Evolutionary conservation across 75 land plant genomes (phyloP).

Genomic region (Adiantum capillusveneris): DNA sequence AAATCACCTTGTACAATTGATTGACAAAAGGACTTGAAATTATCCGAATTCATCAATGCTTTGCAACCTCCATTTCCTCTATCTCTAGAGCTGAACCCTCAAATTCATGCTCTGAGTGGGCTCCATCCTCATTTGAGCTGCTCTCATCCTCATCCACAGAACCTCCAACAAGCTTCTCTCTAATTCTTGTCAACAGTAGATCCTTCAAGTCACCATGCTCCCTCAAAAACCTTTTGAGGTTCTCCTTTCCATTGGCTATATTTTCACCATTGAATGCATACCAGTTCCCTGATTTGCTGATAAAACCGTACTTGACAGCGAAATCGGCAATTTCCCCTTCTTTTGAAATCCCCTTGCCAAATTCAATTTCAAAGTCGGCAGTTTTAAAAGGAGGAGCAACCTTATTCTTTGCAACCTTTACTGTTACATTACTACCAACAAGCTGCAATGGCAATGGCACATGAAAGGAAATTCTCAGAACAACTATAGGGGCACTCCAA

Average conservation of each 20-base stretch:
- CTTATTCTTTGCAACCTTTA: conserved; percentile 78
- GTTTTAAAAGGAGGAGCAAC: conserved; percentile 79
- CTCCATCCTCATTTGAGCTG: too few species aligned
- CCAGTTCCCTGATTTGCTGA: conserved; percentile 40
- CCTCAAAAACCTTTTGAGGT: conserved; percentile 33
- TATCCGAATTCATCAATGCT: too few species aligned
- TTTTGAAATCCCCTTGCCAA: conserved; percentile 79
- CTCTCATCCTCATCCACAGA: too few species aligned
- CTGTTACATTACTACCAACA: conserved; percentile 53
- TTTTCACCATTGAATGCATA: conserved; percentile 23
- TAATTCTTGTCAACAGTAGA: neutral
- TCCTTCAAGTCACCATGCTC: conserved; percentile 22
- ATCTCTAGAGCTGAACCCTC: too few species aligned
- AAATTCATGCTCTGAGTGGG: too few species aligned
- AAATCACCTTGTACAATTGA: too few species aligned
- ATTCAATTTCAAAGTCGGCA: conserved; percentile 74
- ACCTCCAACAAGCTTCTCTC: neutral
- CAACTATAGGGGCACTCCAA: too few species aligned
- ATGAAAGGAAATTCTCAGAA: too few species aligned
- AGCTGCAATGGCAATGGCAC: conserved; percentile 20
- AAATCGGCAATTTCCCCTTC: conserved; percentile 76
- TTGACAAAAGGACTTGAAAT: too few species aligned
- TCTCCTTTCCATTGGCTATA: conserved; percentile 44
- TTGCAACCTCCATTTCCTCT: too few species aligned
- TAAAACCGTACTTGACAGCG: conserved; percentile 50